A percentile compares a stretch with the other conserved stretches of the same genome.
Evolutionary conservation across 148 eudicot species (phyloP).

Genomic region (Suaeda aralocaspica): DNA sequence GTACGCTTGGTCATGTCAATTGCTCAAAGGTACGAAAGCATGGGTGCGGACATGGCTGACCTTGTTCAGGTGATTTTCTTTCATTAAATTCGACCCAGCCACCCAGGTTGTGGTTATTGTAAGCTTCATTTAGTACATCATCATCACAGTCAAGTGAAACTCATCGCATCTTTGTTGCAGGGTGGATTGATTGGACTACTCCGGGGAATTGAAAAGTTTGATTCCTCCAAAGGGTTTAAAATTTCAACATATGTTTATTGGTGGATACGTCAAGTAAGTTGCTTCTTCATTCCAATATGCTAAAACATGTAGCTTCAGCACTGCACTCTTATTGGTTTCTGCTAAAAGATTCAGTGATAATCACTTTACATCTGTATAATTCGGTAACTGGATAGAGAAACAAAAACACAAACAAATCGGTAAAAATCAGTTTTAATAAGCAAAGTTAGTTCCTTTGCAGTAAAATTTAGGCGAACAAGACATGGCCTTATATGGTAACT

Average conservation of each 20-base stretch:
- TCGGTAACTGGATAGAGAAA: no score
- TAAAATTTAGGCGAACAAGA: no score
- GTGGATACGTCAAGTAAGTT: constrained; percentile 98
- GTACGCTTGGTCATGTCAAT: constrained; percentile 93
- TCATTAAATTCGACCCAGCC: background rate
- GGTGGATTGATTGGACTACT: constrained; percentile 93
- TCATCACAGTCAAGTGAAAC: constrained; percentile 5
- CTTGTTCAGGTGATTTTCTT: constrained; percentile 67
- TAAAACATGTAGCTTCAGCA: background rate
- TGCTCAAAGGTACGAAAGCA: constrained; percentile 81
- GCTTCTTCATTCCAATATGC: background rate
- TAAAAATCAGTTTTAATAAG: no score
- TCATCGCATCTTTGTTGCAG: constrained; percentile 30
- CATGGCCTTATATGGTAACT: background rate
- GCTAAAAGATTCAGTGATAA: no score
- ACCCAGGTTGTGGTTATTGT: background rate
- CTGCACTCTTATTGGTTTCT: no score
- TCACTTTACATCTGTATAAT: no score
- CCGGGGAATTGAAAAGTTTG: constrained; percentile 94
- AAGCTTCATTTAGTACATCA: constrained; percentile 2
- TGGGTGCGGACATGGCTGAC: constrained; percentile 96
- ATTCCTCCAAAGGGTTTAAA: constrained; percentile 91
- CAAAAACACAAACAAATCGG: no score
- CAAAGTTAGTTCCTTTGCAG: no score
- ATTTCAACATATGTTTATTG: constrained; percentile 96